These are phyloP conservation scores for Blastomyces parvus DNA, from an alignment of 2,329 filamentous ascomycete species.

Conservation along the genomic window DNA sequence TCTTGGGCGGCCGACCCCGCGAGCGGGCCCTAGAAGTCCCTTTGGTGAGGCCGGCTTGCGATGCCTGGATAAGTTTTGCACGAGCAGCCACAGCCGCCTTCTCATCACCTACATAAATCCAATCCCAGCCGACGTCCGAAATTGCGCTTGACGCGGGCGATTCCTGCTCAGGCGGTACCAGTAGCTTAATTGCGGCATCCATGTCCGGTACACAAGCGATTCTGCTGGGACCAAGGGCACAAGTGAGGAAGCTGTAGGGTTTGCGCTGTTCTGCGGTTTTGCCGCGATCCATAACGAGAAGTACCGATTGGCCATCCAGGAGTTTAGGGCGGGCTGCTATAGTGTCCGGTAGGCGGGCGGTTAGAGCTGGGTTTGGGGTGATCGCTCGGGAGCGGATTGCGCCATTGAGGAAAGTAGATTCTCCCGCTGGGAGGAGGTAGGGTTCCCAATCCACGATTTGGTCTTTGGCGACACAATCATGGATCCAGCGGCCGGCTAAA, in stretches of 20 bases:
- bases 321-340: constrained; percentile 54
- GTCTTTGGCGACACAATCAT: constrained; percentile 55
- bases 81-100: constrained; percentile 47
- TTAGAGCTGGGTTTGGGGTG: constrained; percentile 47
- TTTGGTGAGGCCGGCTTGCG: constrained; percentile 11
- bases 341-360: constrained; percentile 48
- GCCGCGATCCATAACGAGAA: constrained; percentile 61
- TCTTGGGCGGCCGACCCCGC: background rate
- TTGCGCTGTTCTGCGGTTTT: constrained; percentile 55
- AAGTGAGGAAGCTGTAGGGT: constrained; percentile 70
- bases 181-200: constrained; percentile 52
- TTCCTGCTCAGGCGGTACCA: constrained; percentile 19
- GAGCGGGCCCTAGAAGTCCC: background rate
- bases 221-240: constrained; percentile 61
- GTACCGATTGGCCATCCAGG: constrained; percentile 54
- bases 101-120: constrained; percentile 67
- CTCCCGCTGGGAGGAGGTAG: constrained; percentile 78
- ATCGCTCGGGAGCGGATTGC: constrained; percentile 68
- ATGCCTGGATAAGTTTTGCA: constrained; percentile 17
- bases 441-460: constrained; percentile 62
- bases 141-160: constrained; percentile 11
- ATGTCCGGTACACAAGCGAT: constrained; percentile 58
- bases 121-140: constrained; percentile 48
- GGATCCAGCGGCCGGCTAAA: constrained; percentile 71
- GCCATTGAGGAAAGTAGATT: constrained; percentile 65